Conservation (phyloP, 306 rosid genomes). For the Carpinus viminea region DNA sequence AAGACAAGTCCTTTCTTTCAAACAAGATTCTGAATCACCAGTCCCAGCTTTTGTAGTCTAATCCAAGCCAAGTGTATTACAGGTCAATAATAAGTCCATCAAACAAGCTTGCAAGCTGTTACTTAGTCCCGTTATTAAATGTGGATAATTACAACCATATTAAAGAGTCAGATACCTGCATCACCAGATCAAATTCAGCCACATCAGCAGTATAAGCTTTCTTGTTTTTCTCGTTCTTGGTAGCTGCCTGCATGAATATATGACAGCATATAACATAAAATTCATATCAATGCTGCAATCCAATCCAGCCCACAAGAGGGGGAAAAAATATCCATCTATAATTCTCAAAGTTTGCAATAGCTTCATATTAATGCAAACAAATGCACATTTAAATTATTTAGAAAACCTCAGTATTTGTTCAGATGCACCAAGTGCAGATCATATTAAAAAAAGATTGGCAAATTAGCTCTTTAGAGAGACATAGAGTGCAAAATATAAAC, state of each 20-base stretch:
- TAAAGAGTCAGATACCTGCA: conserved; percentile 69
- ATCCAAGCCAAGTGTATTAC: conserved; percentile 32
- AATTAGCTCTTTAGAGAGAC: not conserved
- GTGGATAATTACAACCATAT: conserved; percentile 14
- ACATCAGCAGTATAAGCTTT: conserved; percentile 60
- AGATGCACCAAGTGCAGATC: not conserved
- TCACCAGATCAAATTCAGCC: conserved; percentile 91
- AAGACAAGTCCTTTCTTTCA: conserved; percentile 71
- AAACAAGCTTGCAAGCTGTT: conserved; percentile 12
- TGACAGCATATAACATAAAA: conserved; percentile 29
- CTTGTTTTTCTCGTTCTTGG: conserved; percentile 52
- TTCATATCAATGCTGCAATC: not conserved
- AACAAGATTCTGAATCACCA: conserved; percentile 77
- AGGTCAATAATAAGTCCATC: conserved; percentile 19
- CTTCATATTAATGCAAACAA: not conserved
- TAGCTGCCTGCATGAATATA: conserved; percentile 55
- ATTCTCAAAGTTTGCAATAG: not conserved
- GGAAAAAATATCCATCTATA: not conserved
- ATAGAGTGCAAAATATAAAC: not conserved
- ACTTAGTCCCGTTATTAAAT: conserved; percentile 9
- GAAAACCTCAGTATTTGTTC: not conserved
- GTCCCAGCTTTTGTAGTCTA: conserved; percentile 84
- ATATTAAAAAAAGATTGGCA: not conserved
- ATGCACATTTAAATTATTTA: not conserved
- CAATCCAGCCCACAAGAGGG: not conserved